phyloP scores from a whole-genome alignment of 164 flowering plant species.

The Taxillus chinensis region DNA sequence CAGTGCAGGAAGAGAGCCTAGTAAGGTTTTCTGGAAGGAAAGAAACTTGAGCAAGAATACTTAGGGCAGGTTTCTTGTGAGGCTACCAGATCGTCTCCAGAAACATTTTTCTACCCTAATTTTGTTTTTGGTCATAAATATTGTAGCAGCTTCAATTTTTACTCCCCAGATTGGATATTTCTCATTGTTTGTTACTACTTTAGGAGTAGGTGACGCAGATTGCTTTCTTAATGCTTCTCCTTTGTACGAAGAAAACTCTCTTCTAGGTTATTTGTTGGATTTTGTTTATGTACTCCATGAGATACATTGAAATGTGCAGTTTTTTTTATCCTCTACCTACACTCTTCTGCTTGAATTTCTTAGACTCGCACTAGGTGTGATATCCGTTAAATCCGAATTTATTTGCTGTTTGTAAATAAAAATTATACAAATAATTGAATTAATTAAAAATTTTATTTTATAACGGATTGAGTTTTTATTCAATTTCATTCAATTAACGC shows the following conservation, averaged over 20 bases:
- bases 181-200: conserved; percentile 13
- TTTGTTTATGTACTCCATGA: conserved; percentile 41
- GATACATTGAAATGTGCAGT: conserved; percentile 60
- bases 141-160: conserved; percentile 19
- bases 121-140: conserved; percentile 13
- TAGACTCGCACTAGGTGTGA: too few species aligned
- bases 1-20: conserved; percentile 11
- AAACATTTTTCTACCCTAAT: conserved; percentile 8
- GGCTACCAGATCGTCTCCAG: conserved; percentile 7
- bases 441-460: too few species aligned
- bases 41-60: neutral
- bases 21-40: neutral
- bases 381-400: too few species aligned
- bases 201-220: conserved; percentile 33
- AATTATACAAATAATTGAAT: too few species aligned
- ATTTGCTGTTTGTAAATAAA: too few species aligned
- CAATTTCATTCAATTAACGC: too few species aligned
- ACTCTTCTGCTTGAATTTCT: neutral
- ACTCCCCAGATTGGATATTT: conserved; percentile 11
- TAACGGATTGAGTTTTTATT: too few species aligned
- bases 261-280: conserved; percentile 23
- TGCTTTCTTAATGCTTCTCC: conserved; percentile 35
- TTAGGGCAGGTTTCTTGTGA: conserved; percentile 10
- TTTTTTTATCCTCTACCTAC: conserved; percentile 17
- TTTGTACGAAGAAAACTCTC: conserved; percentile 20